phyloP scores from a whole-genome alignment of 805 yeast genomes.

The Candida cerambycidarum region DNA sequence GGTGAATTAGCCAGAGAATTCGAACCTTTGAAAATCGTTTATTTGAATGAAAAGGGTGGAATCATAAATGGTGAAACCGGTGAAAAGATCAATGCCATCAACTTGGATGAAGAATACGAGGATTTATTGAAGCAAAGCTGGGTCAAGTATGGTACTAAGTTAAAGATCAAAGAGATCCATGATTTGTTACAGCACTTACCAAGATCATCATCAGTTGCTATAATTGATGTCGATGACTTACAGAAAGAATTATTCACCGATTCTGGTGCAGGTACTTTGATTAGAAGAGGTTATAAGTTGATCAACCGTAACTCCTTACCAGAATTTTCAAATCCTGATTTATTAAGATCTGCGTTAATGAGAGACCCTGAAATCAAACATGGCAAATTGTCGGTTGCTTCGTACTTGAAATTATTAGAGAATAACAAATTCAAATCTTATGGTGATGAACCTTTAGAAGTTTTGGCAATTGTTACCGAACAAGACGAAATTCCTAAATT shows the following conservation, averaged over 20 bases:
- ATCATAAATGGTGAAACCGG: slow-evolving; percentile 89
- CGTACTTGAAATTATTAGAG: slow-evolving; percentile 75
- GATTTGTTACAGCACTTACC: slow-evolving; percentile 93
- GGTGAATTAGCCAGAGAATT: slow-evolving; percentile 96
- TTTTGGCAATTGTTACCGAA: slow-evolving; percentile 74
- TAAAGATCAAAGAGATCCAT: slow-evolving; percentile 94
- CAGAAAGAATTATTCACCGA: slow-evolving; percentile 98
- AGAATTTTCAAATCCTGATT: slow-evolving; percentile 73
- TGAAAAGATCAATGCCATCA: slow-evolving; percentile 84
- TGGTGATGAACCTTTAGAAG: slow-evolving; percentile 96
- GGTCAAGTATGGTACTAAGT: slow-evolving; percentile 98
- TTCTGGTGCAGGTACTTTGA: slow-evolving; percentile 98
- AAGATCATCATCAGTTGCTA: slow-evolving; percentile 96
- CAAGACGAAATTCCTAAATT: slow-evolving; percentile 53
- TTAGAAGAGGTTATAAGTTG: slow-evolving; percentile 94
- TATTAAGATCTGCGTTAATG: slow-evolving; percentile 70
- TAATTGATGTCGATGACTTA: slow-evolving; percentile 89
- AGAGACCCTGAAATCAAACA: slow-evolving; percentile 74
- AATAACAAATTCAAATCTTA: slow-evolving; percentile 65
- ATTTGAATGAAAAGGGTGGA: slow-evolving; percentile 97
- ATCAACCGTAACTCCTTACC: slow-evolving; percentile 64
- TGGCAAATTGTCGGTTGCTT: slow-evolving; percentile 73
- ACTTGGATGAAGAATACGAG: slow-evolving; percentile 95
- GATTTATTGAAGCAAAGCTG: slow-evolving; percentile 87
- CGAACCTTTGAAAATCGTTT: slow-evolving; percentile 95